A percentile compares a stretch with the other conserved stretches of the same genome.
Evolutionary conservation across 371 early-diverging fungal species (phyloP).

Genomic region (Nosema muscidifuracis): DNA sequence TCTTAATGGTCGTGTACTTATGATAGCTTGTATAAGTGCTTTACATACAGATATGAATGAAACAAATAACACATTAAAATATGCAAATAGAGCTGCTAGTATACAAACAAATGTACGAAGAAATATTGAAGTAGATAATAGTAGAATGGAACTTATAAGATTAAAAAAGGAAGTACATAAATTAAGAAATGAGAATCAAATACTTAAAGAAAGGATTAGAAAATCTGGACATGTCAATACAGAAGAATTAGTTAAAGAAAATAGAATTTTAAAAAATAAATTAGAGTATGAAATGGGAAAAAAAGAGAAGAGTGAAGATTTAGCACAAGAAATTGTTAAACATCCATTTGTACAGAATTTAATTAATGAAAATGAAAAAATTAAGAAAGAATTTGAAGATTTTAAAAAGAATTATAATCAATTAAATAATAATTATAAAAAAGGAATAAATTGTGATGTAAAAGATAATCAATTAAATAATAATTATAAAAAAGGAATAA

Average conservation of each 20-base stretch:
- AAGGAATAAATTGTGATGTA: no score
- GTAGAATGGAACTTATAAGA: slow-evolving; percentile 22
- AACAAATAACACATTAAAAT: slow-evolving; percentile 77
- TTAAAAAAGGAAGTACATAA: slow-evolving; percentile 55
- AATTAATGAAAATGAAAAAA: slow-evolving; percentile 33
- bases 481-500: not conserved
- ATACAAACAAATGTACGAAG: slow-evolving; percentile 44
- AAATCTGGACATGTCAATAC: slow-evolving; percentile 1
- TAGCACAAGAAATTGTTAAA: slow-evolving; percentile 30
- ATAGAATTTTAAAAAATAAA: slow-evolving; percentile 4
- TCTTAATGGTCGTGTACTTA: slow-evolving; percentile 76
- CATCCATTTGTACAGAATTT: slow-evolving; percentile 43
- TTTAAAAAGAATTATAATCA: not conserved
- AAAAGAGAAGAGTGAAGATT: slow-evolving; percentile 28
- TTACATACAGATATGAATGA: slow-evolving; percentile 73
- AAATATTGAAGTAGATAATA: slow-evolving; percentile 3
- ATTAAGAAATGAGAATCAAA: slow-evolving; percentile 43
- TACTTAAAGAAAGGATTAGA: slow-evolving; percentile 24
- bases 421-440: no score
- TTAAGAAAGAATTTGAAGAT: slow-evolving; percentile 1
- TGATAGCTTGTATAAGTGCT: slow-evolving; percentile 82
- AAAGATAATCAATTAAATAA: not conserved
- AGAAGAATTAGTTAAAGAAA: slow-evolving; percentile 27
- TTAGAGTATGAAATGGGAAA: not conserved
- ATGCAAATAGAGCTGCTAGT: slow-evolving; percentile 61